Conservation (phyloP, 495 filamentous ascomycete species). For the Xylaria sp. region DNA sequence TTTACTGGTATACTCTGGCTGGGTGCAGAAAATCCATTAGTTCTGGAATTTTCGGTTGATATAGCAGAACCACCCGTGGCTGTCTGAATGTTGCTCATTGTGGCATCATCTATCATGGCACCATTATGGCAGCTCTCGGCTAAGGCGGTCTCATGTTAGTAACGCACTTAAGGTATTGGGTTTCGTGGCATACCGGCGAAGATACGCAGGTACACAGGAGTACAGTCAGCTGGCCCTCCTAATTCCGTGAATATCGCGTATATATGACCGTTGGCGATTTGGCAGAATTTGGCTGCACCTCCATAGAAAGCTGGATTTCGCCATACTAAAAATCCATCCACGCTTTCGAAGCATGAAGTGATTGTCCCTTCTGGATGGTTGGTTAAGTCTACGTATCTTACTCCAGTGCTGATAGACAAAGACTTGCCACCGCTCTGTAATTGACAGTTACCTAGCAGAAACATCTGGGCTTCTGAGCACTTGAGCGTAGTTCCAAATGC, state of each 20-base stretch:
- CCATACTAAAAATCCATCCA: constrained; percentile 17
- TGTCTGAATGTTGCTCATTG: not conserved
- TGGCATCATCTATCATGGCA: not conserved
- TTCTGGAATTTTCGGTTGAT: not conserved
- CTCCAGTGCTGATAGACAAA: not conserved
- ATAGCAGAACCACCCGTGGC: not conserved
- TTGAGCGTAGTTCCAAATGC: not conserved
- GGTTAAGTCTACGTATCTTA: constrained; percentile 5
- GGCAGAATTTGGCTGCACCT: constrained; percentile 18
- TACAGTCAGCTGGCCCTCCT: constrained; percentile 11
- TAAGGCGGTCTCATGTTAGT: not conserved
- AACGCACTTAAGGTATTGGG: not conserved
- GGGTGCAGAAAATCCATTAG: not conserved
- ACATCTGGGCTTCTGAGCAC: constrained; percentile 14
- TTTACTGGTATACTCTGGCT: not conserved
- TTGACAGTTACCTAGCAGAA: not conserved
- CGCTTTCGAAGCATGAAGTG: not conserved
- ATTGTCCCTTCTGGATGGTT: not conserved
- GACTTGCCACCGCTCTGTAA: not conserved
- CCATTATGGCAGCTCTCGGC: constrained; percentile 4
- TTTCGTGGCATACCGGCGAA: constrained; percentile 7
- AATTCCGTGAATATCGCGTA: constrained; percentile 18
- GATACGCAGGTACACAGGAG: not conserved
- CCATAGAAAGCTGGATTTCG: constrained; percentile 17
- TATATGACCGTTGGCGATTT: not conserved